Evolutionary conservation across 352 stramenopile genomes (phyloP), one percentile per base, ranked within the genome.

Genomic region (Globisporangium heterothallicum): DNA sequence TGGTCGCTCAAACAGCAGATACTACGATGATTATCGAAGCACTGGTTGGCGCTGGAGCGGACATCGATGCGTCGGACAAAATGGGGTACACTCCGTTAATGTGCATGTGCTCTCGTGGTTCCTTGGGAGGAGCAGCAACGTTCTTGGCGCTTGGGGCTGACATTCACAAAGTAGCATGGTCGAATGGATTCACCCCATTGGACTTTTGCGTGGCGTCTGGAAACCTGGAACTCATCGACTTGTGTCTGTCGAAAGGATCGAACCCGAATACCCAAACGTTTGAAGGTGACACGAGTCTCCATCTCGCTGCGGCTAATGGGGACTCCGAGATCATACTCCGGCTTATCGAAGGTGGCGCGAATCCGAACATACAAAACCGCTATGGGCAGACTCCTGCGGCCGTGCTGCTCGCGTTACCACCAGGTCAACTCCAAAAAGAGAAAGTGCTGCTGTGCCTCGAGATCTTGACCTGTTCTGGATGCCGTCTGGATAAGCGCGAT

Each of bases 71-170:
- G 5, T 61, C 59, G 12, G 82, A 94, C 46, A 78, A 70, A 14
- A 56, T 81, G 22, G 84, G 84, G 1, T 56, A 80, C 46, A 94
- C 84, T n/a, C 78, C 84, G 4, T 65, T 94, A 14, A 90, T 93
- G 79, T 61, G 66, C 13, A 89, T 93, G 73, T 88, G 78, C 26
- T 55, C 56, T 2, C 59, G 59, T 25, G 66, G 64, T 3, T 92
- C 70, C 9, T 51, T 88, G 4, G 84, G 93, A 76, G 82, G 80
- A 4, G 69, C 74, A 8, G 68, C 78, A 14, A 90, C 78, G 9
- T 55, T 94, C 7, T 50, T 94, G 4, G 74, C 74, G 2, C 66
- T 93, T 29, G 84, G 84, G n/a, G 82, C 80, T 12, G 61, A 84
- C 44, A 58, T 93, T 22, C 58, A 67, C 47, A 56, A 59, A 7